Evolutionary conservation across 139 green algal genomes (phyloP), one percentile per base, ranked within the genome.

Genomic region (Picochlorum sp.): DNA sequence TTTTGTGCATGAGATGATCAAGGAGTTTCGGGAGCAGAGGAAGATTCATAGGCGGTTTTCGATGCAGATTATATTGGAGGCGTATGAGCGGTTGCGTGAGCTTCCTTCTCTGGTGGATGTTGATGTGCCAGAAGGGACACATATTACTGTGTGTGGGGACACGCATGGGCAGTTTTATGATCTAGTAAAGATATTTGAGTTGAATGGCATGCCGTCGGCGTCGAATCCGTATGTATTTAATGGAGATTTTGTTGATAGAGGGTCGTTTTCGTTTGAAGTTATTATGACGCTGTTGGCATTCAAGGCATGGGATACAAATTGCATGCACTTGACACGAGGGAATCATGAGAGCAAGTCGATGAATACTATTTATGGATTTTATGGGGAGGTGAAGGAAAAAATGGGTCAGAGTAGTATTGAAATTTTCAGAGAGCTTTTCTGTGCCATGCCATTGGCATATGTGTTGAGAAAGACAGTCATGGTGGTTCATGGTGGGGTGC

Each of bases 191-290:
- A 98, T 99, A 56, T 99, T 92, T 60, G 76, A 95, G 28, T 66
- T 98, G 28, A 97, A 97, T 67, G 94, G 94, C 2, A 31, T 80
- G 37, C 93, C 93, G 13, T 84, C 72, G 4, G 21, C 77, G 11
- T 72, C 81, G 18, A 98, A 98, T 75, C 93, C 92, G 7, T 99
- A 98, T 83, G 71, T 99, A 4, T 99, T 99, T 81, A 99, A 99
- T 56, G 94, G 93, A 58, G 70, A 60, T 20, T 67, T 98, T 79
- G 92, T 98, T 55, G 94, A 99, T 75, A 84, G 94, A 30, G 94
- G 94, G 9, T 91, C 79, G 13, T 98, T 90, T 68, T 90, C 77
- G 24, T 72, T 88, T 34, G 94, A 99, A 72, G 86, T 96, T 52
- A 97, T 98, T 34, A 62, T 98, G 55, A 86, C 90, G 10, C 83